Conservation (phyloP, 2,329 filamentous ascomycete species). For the Aureobasidium sp. region DNA sequence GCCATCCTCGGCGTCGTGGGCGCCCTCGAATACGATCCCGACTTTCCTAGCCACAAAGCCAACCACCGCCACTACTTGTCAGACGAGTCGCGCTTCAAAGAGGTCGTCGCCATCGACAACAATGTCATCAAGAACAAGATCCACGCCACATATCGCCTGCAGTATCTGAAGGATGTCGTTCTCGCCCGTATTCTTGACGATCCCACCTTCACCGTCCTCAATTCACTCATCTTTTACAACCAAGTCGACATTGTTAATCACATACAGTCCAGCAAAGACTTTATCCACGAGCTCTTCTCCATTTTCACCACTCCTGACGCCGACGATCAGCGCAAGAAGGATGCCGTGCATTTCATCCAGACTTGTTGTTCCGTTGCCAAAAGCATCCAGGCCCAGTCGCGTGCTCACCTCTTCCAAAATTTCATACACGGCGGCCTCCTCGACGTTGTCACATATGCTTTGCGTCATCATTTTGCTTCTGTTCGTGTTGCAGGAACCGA, state of each 20-base stretch:
- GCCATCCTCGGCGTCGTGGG: conserved; percentile 88
- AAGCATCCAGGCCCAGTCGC: conserved; percentile 76
- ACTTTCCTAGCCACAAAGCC: conserved; percentile 95
- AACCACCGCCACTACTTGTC: conserved; percentile 92
- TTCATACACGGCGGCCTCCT: conserved; percentile 84
- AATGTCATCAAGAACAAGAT: conserved; percentile 79
- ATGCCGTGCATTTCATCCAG: conserved; percentile 92
- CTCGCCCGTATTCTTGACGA: conserved; percentile 93
- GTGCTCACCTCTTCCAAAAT: conserved; percentile 79
- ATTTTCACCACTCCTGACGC: conserved; percentile 65
- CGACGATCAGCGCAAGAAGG: conserved; percentile 72
- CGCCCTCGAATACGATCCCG: conserved; percentile 93
- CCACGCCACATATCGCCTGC: conserved; percentile 88
- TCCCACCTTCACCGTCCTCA: conserved; percentile 93
- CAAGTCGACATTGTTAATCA: conserved; percentile 97
- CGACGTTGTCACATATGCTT: conserved; percentile 82
- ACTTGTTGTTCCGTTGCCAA: conserved; percentile 93
- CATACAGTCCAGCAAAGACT: conserved; percentile 71
- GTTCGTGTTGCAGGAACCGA: conserved; percentile 91
- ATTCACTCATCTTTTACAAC: conserved; percentile 97
- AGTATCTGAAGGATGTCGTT: conserved; percentile 98
- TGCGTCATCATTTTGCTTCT: conserved; percentile 74
- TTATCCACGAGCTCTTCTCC: conserved; percentile 77
- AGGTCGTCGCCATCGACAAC: conserved; percentile 89
- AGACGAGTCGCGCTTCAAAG: conserved; percentile 85